Conservation (phyloP, 345 rosid species). For the Pistacia integerrima region DNA sequence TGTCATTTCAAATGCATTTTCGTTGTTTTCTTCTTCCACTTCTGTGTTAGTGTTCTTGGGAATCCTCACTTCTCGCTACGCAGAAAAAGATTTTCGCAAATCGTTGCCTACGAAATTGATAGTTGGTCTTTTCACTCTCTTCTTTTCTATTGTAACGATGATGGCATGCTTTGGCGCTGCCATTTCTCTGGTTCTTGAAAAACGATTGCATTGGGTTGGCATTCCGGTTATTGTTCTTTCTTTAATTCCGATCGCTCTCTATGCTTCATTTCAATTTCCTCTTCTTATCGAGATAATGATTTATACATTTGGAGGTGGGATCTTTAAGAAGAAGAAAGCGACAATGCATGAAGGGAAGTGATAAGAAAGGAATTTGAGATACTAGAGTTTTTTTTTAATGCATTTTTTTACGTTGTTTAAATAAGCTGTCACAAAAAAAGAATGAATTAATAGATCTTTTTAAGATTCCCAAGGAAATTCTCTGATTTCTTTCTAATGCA, state of each 20-base stretch:
- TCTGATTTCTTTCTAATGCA: too few species aligned
- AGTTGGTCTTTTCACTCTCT: background rate
- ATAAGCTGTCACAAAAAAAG: too few species aligned
- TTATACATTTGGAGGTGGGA: background rate
- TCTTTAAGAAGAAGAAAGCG: background rate
- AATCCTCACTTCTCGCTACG: conserved; percentile 2
- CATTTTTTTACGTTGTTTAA: too few species aligned
- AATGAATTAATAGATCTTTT: too few species aligned
- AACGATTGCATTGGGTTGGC: background rate
- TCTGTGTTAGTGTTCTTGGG: background rate
- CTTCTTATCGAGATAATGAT: background rate
- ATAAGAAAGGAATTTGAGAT: too few species aligned
- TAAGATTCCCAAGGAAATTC: too few species aligned
- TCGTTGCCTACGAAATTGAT: background rate
- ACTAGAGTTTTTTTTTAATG: too few species aligned
- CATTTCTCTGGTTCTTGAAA: background rate
- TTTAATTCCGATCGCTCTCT: background rate
- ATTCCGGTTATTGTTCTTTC: background rate
- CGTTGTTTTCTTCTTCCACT: background rate
- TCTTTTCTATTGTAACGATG: background rate
- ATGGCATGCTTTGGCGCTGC: conserved; percentile 5
- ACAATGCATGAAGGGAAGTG: too few species aligned
- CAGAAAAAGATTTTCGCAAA: background rate
- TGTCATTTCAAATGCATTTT: background rate
- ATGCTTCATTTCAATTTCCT: background rate